Evolutionary conservation across 176 grass and related monocot genomes (phyloP).

Genomic region (Olyra latifolia): DNA sequence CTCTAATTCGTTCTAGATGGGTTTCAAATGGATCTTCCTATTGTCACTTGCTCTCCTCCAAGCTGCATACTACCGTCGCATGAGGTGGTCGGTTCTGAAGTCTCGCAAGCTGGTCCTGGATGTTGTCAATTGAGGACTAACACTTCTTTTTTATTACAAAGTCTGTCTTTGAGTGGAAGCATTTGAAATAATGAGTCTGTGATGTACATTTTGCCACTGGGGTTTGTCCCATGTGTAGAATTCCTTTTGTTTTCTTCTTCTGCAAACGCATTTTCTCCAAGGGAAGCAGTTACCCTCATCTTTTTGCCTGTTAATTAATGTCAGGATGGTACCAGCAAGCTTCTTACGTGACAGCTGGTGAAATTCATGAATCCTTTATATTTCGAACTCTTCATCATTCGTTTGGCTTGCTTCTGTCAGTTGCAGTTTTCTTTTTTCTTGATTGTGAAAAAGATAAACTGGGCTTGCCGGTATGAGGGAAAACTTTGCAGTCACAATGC

Average conservation of each 20-base stretch:
- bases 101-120: constrained; percentile 90
- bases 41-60: constrained; percentile 93
- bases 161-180: constrained; percentile 28
- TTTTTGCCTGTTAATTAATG: constrained; percentile 22
- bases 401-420: background rate
- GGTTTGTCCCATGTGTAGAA: constrained; percentile 41
- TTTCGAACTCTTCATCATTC: background rate
- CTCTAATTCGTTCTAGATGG: constrained; percentile 51
- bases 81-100: constrained; percentile 93
- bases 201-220: constrained; percentile 62
- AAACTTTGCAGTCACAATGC: background rate
- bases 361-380: constrained; percentile 32
- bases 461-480: background rate
- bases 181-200: constrained; percentile 52
- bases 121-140: constrained; percentile 73
- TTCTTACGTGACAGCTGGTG: constrained; percentile 32
- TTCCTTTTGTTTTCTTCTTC: constrained; percentile 38
- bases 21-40: constrained; percentile 98
- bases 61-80: constrained; percentile 94
- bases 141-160: constrained; percentile 37
- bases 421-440: background rate
- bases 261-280: constrained; percentile 37
- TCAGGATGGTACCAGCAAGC: constrained; percentile 25
- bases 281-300: constrained; percentile 26
- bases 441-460: background rate